Conservation (phyloP, 345 rosid species). For the Arabidopsis suecica region DNA sequence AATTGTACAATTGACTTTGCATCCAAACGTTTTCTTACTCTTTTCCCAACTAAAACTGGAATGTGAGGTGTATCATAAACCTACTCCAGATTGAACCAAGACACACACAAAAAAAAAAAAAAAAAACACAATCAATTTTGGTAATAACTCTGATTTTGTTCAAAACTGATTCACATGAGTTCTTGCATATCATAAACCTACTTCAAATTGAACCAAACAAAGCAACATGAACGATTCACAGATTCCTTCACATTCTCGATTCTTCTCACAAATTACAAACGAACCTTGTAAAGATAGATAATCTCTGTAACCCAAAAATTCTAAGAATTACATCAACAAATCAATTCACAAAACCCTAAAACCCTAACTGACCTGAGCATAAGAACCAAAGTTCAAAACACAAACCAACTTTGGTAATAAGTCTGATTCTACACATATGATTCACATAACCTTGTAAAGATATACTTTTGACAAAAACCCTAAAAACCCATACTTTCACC, state of each 20-base stretch:
- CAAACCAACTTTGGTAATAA: neutral
- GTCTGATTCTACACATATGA: neutral
- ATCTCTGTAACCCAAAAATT: neutral
- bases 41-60: slow-evolving; percentile 69
- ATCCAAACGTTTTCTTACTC: slow-evolving; percentile 80
- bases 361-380: too few species aligned
- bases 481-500: neutral
- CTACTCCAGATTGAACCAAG: slow-evolving; percentile 45
- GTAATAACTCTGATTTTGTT: neutral
- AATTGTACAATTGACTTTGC: slow-evolving; percentile 72
- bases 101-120: neutral
- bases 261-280: neutral
- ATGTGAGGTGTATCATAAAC: slow-evolving; percentile 85
- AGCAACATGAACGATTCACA: too few species aligned
- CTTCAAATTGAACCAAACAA: too few species aligned
- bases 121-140: neutral
- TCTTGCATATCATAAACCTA: too few species aligned
- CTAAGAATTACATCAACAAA: neutral
- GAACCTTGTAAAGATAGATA: neutral
- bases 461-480: neutral
- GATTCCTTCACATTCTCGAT: neutral
- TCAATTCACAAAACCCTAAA: neutral
- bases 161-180: neutral
- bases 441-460: neutral
- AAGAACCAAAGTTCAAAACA: neutral